Evolutionary conservation across 1,284 basidiomycete genomes (phyloP), one percentile per base, ranked within the genome.

Genomic region (Fistulinella cinereoalba): DNA sequence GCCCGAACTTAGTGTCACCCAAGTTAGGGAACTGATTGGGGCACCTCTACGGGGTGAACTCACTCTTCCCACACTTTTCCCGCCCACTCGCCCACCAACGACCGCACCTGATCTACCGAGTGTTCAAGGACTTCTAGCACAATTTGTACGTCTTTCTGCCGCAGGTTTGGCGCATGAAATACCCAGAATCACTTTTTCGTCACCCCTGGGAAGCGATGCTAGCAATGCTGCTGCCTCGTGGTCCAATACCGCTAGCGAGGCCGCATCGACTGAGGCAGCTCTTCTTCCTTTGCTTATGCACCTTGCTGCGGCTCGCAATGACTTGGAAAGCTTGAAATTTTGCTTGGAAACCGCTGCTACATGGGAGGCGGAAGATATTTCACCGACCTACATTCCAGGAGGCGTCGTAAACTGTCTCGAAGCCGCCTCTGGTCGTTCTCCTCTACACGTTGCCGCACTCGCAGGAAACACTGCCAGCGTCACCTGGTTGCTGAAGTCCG

Each of bases 21-120:
- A 92, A 67, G 79, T 96, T 44, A 81, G 91, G 46, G 72, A 81
- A 41, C 74, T 96, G n/a, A 81, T 97, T 55, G 74, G 80, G 9
- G 79, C 77, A 36, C 85, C 92, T 6, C 74, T 97, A 11, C 86
- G 94, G 6, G 93, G 94, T 23, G 94, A 97, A 66, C 79, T 97
- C 23, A 92, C 89, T 0, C 70, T 73, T 29, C 66, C 78, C 11
- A 53, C 67, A 18, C 60, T 58, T 58, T 56, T 72, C 43, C 69
- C 66, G 8, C 72, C 70, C n/a, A 67, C 55, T 45, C 69, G 69
- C 38, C 71, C 66, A n/a, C 71, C 65, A 24, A 69, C 69, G 16
- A 66, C 76, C 42, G 73, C 76, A 13, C 68, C 75, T 45, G 78
- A 79, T 53, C 64, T 81, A 16, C 80, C 84, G 37, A 77, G 72